Evolutionary conservation across 2,329 filamentous ascomycete species (phyloP), one percentile per base, ranked within the genome.

Genomic region (Neoascochyta sp.): DNA sequence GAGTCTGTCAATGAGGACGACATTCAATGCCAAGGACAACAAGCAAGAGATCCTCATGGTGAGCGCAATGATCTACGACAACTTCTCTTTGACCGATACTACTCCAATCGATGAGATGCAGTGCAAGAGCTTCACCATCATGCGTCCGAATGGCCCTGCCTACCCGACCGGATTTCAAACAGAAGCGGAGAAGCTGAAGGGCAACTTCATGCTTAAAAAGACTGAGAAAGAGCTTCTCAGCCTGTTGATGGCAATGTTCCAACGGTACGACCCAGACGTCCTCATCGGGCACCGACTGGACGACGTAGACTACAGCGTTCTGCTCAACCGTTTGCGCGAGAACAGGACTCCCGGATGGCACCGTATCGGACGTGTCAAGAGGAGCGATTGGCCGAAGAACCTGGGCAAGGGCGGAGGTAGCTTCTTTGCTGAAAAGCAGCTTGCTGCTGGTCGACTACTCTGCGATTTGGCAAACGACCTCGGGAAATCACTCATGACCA

Each of bases 391-490:
- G 92, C 92, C 92, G 4, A 76, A 82, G 42, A 85, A 83, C 24
- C 85, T 95, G 52, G 85, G 83, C 39, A 92, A 86, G 59, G 80
- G 83, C 25, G 86, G 87, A 16, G 86, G 86, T 17, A 92, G 85
- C 52, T 92, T 95, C 57, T 96, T 95, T 59, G 85, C 86, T 2
- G 92, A 98, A 62, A 81, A 90, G 36, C 86, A 95, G 56, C 66
- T 98, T 34, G 83, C 95, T 45, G 78, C 89, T 40, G 92, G 92
- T 22, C 82, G 92, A 49, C 70, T 98, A 38, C 76, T 96, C 34
- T 96, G 92, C 60, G 92, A 98, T 67, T 71, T 96, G 37, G 88
- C 83, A 35, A 98, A 98, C 60, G 92, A 98, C 50, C 86, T 93
- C 55, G 92, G 92, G 62, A 96, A 95, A 70, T 95, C 90, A 8